phyloP scores from a whole-genome alignment of 2,329 filamentous ascomycete species.

The Aspergillus brasiliensis region DNA sequence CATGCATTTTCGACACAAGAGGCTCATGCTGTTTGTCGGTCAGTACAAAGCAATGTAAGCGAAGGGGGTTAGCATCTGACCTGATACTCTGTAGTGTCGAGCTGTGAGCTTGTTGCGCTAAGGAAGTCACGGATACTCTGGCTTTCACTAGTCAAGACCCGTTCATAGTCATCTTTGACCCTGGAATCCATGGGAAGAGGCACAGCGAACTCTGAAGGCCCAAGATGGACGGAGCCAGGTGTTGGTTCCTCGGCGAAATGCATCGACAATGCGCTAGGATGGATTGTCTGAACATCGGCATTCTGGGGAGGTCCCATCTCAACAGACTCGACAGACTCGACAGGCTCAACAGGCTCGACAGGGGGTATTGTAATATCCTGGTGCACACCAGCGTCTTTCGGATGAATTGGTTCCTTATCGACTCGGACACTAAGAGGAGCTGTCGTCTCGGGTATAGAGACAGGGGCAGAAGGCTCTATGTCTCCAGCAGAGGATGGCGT shows the following conservation, averaged over 20 bases:
- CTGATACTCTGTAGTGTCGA: constrained; percentile 22
- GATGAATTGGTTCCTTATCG: constrained; percentile 32
- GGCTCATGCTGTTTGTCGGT: constrained; percentile 27
- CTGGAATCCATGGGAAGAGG: constrained; percentile 48
- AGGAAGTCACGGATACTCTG: constrained; percentile 36
- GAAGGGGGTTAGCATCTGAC: constrained; percentile 22
- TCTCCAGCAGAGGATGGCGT: constrained; percentile 47
- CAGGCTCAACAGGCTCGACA: constrained; percentile 30
- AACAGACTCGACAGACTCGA: constrained; percentile 32
- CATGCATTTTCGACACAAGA: constrained; percentile 34
- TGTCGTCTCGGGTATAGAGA: constrained; percentile 31
- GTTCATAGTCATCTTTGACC: constrained; percentile 46
- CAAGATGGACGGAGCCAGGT: constrained; percentile 39
- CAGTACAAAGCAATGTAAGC: constrained; percentile 9
- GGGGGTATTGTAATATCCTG: constrained; percentile 27
- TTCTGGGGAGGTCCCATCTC: constrained; percentile 27
- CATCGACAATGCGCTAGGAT: constrained; percentile 40
- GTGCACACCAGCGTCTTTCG: constrained; percentile 25
- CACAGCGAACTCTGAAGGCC: constrained; percentile 44
- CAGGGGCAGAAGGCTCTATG: constrained; percentile 37
- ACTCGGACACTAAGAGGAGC: constrained; percentile 40
- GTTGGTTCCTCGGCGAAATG: constrained; percentile 25
- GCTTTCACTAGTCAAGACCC: constrained; percentile 31
- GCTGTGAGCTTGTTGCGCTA: constrained; percentile 17
- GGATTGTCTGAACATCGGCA: constrained; percentile 36